Conservation (phyloP, 768 basidiomycete genomes). For the Amanita exitialis region DNA sequence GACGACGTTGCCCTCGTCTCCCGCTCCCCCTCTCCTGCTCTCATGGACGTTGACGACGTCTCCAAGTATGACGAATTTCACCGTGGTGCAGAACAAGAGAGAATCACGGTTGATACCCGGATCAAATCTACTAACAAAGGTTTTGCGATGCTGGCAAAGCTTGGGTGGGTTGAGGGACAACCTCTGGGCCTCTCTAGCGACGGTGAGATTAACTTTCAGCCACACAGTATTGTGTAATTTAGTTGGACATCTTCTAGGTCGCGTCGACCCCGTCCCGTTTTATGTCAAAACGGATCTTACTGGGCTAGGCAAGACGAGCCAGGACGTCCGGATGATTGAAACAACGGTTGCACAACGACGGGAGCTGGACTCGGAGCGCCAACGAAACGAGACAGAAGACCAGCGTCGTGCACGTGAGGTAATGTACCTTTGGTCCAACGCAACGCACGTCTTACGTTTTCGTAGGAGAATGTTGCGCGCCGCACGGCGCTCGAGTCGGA, state of each 20-base stretch:
- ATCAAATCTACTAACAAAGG: constrained; percentile 75
- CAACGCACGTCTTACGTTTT: not conserved
- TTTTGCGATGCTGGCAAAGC: constrained; percentile 68
- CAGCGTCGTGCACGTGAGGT: constrained; percentile 71
- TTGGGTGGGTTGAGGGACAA: constrained; percentile 78
- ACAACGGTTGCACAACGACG: constrained; percentile 78
- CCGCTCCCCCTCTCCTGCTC: constrained; percentile 65
- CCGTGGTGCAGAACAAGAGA: constrained; percentile 41
- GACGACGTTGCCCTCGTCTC: constrained; percentile 69
- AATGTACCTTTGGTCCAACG: constrained; percentile 8
- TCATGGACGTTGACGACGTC: constrained; percentile 42
- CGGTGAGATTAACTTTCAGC: constrained; percentile 30
- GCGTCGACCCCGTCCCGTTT: constrained; percentile 78
- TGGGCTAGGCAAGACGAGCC: constrained; percentile 69
- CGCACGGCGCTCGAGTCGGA: constrained; percentile 58
- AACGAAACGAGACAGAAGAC: constrained; percentile 70
- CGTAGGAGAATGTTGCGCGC: constrained; percentile 53
- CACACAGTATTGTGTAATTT: not conserved
- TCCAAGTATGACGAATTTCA: constrained; percentile 62
- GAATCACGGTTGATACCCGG: constrained; percentile 74
- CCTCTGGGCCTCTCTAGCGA: constrained; percentile 69
- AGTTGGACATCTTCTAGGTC: constrained; percentile 36
- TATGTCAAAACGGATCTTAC: constrained; percentile 68
- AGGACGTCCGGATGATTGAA: constrained; percentile 79
- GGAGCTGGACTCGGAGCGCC: constrained; percentile 71